Conservation (phyloP, 75 land plant species). For the Selaginella moellendorffii region DNA sequence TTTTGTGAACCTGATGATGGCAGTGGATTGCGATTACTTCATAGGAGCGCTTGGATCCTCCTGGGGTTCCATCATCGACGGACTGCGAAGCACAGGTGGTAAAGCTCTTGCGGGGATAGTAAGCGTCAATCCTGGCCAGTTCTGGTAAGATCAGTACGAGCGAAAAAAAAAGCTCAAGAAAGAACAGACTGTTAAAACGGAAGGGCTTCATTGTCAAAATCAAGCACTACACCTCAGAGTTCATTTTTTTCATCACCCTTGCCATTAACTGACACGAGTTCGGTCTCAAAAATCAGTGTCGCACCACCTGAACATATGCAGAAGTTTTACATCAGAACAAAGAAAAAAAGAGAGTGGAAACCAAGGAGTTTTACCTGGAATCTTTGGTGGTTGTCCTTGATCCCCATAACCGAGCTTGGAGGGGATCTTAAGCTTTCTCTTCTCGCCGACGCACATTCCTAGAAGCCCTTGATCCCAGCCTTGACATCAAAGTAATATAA, state of each 20-base stretch:
- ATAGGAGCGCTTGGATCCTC: neutral
- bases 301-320: slow-evolving; percentile 89
- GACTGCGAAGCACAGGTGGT: neutral
- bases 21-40: slow-evolving; percentile 7
- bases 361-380: too few species aligned
- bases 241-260: slow-evolving; percentile 21
- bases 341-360: too few species aligned
- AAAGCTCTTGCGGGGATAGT: neutral
- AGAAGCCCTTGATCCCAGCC: slow-evolving; percentile 96
- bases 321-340: too few species aligned
- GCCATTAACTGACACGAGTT: slow-evolving; percentile 90
- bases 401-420: slow-evolving; percentile 85
- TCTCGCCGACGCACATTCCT: slow-evolving; percentile 96
- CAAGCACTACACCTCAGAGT: neutral
- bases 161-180: too few species aligned
- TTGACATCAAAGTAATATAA: too few species aligned
- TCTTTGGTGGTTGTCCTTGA: slow-evolving; percentile 83
- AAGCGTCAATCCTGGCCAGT: neutral
- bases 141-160: neutral
- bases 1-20: slow-evolving; percentile 10
- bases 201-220: neutral
- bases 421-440: slow-evolving; percentile 86
- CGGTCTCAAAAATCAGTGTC: slow-evolving; percentile 87
- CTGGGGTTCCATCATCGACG: neutral
- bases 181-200: neutral